Conservation (phyloP, 1,284 basidiomycete genomes). For the Cryptococcus sp. region DNA sequence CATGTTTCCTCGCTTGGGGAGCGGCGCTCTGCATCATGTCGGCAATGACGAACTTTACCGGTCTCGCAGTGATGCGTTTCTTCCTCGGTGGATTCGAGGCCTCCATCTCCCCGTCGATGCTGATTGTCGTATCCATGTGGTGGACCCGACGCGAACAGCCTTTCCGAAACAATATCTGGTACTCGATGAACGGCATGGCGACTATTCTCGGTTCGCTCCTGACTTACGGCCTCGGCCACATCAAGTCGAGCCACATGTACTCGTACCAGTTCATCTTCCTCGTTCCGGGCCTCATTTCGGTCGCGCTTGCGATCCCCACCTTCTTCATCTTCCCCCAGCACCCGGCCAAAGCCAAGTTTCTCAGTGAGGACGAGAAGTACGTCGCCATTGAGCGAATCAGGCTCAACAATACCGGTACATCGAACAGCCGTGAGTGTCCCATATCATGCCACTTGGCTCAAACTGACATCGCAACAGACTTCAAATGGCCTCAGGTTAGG, state of each 20-base stretch:
- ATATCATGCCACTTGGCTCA: neutral
- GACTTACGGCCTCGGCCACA: conserved; percentile 41
- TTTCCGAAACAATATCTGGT: conserved; percentile 32
- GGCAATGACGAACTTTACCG: conserved; percentile 24
- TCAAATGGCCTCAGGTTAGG: conserved; percentile 37
- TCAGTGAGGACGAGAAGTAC: conserved; percentile 47
- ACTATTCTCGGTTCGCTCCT: conserved; percentile 39
- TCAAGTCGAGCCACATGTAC: conserved; percentile 19
- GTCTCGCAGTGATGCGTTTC: conserved; percentile 31
- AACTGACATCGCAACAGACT: conserved; percentile 1
- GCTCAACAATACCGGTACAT: conserved; percentile 49
- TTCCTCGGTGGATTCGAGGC: conserved; percentile 38
- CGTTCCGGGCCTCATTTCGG: conserved; percentile 20
- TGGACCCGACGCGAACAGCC: conserved; percentile 41
- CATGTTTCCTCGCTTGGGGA: conserved; percentile 34
- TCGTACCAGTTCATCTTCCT: conserved; percentile 56
- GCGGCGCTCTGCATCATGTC: conserved; percentile 26
- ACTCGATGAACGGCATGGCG: conserved; percentile 30
- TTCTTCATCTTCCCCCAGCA: conserved; percentile 41
- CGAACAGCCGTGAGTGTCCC: conserved; percentile 22
- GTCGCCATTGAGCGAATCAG: conserved; percentile 52
- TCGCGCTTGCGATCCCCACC: conserved; percentile 30
- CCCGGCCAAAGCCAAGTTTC: conserved; percentile 46
- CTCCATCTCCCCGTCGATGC: conserved; percentile 27
- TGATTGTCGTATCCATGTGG: conserved; percentile 38